Evolutionary conservation across 768 basidiomycete genomes (phyloP).

Genomic region (Rhizopogon vesiculosus): DNA sequence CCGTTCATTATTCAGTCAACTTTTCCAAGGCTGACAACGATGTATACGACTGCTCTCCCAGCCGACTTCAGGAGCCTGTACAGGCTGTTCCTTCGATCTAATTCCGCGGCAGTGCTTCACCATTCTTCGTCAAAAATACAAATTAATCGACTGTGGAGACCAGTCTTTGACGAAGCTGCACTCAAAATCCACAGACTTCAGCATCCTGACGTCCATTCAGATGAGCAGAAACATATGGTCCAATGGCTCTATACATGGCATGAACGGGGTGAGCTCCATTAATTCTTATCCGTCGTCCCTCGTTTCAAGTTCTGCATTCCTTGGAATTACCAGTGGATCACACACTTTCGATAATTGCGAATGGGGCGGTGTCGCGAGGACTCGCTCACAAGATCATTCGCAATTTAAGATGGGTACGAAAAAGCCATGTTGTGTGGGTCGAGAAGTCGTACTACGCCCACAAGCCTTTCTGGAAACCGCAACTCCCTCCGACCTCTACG

Average conservation of each 20-base stretch:
- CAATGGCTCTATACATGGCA: slow-evolving; percentile 53
- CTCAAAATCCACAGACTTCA: slow-evolving; percentile 37
- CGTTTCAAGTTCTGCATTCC: slow-evolving; percentile 3
- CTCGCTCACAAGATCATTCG: slow-evolving; percentile 54
- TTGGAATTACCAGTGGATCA: slow-evolving; percentile 49
- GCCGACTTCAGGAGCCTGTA: slow-evolving; percentile 51
- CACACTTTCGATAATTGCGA: slow-evolving; percentile 57
- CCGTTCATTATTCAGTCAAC: neutral
- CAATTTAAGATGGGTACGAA: slow-evolving; percentile 39
- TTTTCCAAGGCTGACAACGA: neutral
- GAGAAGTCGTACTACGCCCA: slow-evolving; percentile 15
- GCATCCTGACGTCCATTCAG: slow-evolving; percentile 14
- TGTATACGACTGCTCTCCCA: slow-evolving; percentile 15
- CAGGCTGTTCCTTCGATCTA: slow-evolving; percentile 52
- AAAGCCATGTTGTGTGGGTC: slow-evolving; percentile 20
- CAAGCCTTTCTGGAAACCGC: slow-evolving; percentile 35
- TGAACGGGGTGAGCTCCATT: slow-evolving; percentile 39
- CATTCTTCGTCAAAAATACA: slow-evolving; percentile 38
- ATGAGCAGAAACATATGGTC: slow-evolving; percentile 27
- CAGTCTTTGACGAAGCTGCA: slow-evolving; percentile 50
- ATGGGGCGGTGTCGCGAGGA: slow-evolving; percentile 60
- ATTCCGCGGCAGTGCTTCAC: slow-evolving; percentile 59
- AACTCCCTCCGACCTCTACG: slow-evolving; percentile 15
- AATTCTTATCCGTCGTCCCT: neutral
- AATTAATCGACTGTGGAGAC: slow-evolving; percentile 47